Evolutionary conservation across 2,329 filamentous ascomycete species (phyloP).

Genomic region (Blastomyces gilchristii): DNA sequence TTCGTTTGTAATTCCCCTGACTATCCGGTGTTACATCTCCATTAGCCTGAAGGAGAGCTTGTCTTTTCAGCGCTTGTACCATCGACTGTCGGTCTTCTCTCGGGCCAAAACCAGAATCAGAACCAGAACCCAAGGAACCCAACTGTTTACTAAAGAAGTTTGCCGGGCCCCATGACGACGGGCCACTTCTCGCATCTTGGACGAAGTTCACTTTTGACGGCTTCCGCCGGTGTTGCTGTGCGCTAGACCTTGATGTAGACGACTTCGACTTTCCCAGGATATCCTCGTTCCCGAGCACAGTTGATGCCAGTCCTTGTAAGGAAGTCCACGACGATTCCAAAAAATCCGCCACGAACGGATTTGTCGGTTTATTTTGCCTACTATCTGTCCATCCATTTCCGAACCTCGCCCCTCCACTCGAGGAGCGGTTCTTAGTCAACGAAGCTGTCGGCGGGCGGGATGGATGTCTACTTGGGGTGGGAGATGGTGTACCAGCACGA

Average conservation of each 20-base stretch:
- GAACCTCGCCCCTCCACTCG: not conserved
- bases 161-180: constrained; percentile 34
- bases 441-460: constrained; percentile 6
- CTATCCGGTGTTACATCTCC: constrained; percentile 29
- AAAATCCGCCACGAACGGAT: constrained; percentile 23
- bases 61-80: constrained; percentile 40
- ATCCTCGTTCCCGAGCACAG: constrained; percentile 36
- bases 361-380: constrained; percentile 4
- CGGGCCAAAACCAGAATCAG: constrained; percentile 20
- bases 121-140: constrained; percentile 21
- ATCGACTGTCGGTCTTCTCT: constrained; percentile 37
- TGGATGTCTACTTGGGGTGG: constrained; percentile 25
- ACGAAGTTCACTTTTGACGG: constrained; percentile 27
- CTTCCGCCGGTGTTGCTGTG: constrained; percentile 27
- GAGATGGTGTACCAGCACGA: constrained; percentile 34
- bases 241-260: constrained; percentile 16
- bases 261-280: constrained; percentile 20
- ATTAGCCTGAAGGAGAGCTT: constrained; percentile 37
- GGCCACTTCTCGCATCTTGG: constrained; percentile 4
- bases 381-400: constrained; percentile 3
- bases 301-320: constrained; percentile 39
- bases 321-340: constrained; percentile 42
- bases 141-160: constrained; percentile 23
- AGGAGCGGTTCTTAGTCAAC: not conserved
- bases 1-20: constrained; percentile 35